phyloP scores from a whole-genome alignment of 352 stramenopile species.

The Pythium phragmiticola region DNA sequence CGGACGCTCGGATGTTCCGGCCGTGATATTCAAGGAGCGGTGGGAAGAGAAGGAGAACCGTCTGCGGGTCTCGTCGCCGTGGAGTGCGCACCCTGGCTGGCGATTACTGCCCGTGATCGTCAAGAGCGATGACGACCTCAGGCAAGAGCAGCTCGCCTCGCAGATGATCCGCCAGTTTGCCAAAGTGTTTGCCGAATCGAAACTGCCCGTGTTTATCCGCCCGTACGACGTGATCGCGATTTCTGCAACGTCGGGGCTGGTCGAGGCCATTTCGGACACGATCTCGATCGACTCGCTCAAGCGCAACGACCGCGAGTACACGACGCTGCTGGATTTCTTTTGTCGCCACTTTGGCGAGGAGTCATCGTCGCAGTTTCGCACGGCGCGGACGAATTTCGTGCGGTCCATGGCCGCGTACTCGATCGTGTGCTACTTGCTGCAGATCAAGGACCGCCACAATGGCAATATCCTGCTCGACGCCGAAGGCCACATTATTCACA shows the following conservation, averaged over 20 bases:
- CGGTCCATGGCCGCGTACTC: slow-evolving; percentile 88
- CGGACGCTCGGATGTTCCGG: slow-evolving; percentile 40
- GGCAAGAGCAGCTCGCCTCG: slow-evolving; percentile 97
- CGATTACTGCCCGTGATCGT: slow-evolving; percentile 94
- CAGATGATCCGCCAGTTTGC: slow-evolving; percentile 95
- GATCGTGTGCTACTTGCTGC: slow-evolving; percentile 96
- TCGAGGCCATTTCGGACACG: slow-evolving; percentile 96
- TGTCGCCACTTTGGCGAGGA: slow-evolving; percentile 89
- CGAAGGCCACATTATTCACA: slow-evolving; percentile 96
- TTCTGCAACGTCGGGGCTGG: slow-evolving; percentile 90
- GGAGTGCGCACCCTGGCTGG: slow-evolving; percentile 84
- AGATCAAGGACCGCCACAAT: slow-evolving; percentile 98
- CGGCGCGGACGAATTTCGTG: slow-evolving; percentile 88
- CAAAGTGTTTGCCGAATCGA: slow-evolving; percentile 93
- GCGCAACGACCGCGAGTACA: slow-evolving; percentile 93
- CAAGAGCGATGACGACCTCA: slow-evolving; percentile 98
- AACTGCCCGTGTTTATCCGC: slow-evolving; percentile 93
- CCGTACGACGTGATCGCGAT: slow-evolving; percentile 97
- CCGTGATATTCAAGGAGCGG: slow-evolving; percentile 93
- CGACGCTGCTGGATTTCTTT: slow-evolving; percentile 94
- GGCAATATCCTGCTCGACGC: slow-evolving; percentile 97
- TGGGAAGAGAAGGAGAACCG: slow-evolving; percentile 94
- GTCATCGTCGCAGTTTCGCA: slow-evolving; percentile 63
- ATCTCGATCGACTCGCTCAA: slow-evolving; percentile 98
- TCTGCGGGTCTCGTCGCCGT: slow-evolving; percentile 84